Percentiles rank a stretch among this genome's conserved stretches.
phyloP scores from a whole-genome alignment of 2,329 filamentous ascomycete genomes.

The Colletotrichum sidae region DNA sequence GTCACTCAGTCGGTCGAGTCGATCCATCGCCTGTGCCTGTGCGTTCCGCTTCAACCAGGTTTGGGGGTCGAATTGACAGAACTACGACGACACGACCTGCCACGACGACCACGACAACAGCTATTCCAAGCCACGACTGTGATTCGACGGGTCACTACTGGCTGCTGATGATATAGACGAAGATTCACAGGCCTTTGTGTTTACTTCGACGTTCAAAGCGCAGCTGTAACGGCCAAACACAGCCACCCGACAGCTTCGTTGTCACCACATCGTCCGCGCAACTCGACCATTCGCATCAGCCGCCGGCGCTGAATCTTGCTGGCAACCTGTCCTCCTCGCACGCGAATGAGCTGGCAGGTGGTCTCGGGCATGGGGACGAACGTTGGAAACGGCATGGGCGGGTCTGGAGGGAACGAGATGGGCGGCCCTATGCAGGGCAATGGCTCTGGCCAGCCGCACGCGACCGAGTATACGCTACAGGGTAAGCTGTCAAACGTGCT shows the following conservation, averaged over 20 bases:
- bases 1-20: too few species aligned
- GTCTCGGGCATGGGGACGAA: conserved; percentile 54
- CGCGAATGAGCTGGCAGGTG: conserved; percentile 51
- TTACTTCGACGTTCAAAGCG: neutral
- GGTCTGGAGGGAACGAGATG: conserved; percentile 56
- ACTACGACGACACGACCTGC: conserved; percentile 16
- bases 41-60: too few species aligned
- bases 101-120: conserved; percentile 17
- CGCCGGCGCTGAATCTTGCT: conserved; percentile 1
- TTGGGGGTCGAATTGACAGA: conserved; percentile 12
- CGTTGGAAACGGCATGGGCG: conserved; percentile 51
- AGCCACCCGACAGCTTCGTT: conserved; percentile 5
- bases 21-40: too few species aligned
- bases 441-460: conserved; percentile 64
- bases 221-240: conserved; percentile 10
- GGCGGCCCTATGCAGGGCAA: conserved; percentile 59
- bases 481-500: conserved; percentile 46
- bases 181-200: too few species aligned
- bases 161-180: conserved; percentile 23
- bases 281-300: neutral
- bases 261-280: neutral
- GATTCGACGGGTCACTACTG: conserved; percentile 17
- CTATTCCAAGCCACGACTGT: conserved; percentile 7
- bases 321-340: conserved; percentile 32
- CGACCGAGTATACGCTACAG: conserved; percentile 72